Conservation (phyloP, 2,329 filamentous ascomycete species). For the Colletotrichum sidae region DNA sequence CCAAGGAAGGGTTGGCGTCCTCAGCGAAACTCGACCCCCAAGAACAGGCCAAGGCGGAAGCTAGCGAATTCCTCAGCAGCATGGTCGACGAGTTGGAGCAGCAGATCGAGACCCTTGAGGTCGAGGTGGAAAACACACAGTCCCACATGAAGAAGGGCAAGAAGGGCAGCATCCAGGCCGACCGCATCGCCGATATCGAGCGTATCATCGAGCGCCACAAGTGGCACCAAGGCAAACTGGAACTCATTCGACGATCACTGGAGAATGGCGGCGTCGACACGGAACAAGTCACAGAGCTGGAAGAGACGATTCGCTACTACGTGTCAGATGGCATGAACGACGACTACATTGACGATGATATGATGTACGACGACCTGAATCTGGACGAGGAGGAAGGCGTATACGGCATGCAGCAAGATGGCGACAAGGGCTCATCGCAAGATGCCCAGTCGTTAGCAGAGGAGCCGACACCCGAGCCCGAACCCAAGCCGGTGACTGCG, state of each 20-base stretch:
- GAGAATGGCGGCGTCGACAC: constrained; percentile 93
- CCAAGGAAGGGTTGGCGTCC: constrained; percentile 94
- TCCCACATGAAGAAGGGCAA: constrained; percentile 96
- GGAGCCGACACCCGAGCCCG: constrained; percentile 73
- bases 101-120: constrained; percentile 93
- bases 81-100: constrained; percentile 94
- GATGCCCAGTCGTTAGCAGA: constrained; percentile 94
- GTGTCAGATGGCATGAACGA: constrained; percentile 89
- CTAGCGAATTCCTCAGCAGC: constrained; percentile 84
- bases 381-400: constrained; percentile 91
- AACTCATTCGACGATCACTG: constrained; percentile 87
- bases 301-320: constrained; percentile 95
- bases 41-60: constrained; percentile 92
- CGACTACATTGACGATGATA: constrained; percentile 94
- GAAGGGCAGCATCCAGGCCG: constrained; percentile 83
- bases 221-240: constrained; percentile 94
- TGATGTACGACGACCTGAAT: constrained; percentile 93
- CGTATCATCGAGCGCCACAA: constrained; percentile 90
- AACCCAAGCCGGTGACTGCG: constrained; percentile 60
- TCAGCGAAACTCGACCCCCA: constrained; percentile 96
- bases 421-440: constrained; percentile 92
- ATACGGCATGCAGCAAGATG: constrained; percentile 83
- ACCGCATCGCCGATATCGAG: constrained; percentile 89
- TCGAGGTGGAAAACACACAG: constrained; percentile 87
- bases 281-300: constrained; percentile 86